Base-by-base conservation (phyloP, 1,139 yeast species). In the Meyerozyma smithsonii region DNA sequence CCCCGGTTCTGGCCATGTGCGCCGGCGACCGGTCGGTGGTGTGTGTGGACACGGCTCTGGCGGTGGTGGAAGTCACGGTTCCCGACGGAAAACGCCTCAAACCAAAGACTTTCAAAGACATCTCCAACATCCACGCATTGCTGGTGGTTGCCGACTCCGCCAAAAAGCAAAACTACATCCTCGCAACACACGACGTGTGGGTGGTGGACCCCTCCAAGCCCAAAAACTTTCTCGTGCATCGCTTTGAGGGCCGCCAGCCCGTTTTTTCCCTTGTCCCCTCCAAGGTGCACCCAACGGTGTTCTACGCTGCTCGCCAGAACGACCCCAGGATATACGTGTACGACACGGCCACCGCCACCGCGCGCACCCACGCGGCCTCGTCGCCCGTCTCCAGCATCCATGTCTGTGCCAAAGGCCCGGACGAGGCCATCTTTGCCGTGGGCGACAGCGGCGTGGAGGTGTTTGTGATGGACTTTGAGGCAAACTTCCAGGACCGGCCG, bases 401-500 rank as follows among this genome's bases (percentile, higher is more conserved):
- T 12, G 37, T 48, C n/a, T 33, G 33, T 4, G 38, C 42, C 5
- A 32, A 40, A 3, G 36, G 17, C 6, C 43, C 46, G 8, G 35
- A 40, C 2, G 58, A 53, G 35, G 46, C 46, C n/a, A 37, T 64
- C 8, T 50, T 59, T 36, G 65, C 59, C 3, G 47, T 62, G n/a
- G 56, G 67, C 1, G 45, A 46, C 6, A 50, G 53, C 4, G 74
- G 74, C 4, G 48, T 55, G 12, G 69, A 68, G 42, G 47, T 64
- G 4, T 64, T 63, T 46, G 46, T 46, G 17, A 48, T 59, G 23
- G 61, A 64, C 12, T 47, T 55, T 15, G 48, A 47, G 8, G 33
- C 41, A 3, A 35, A 20, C 7, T 38, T 37, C 28, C 41, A 24
- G 2, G 40, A 40, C n/a, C 44, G 38, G 15, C 38, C 46, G 2